Base-by-base conservation (phyloP, 345 rosid genomes). In the Eucalyptus guilfoylei region DNA sequence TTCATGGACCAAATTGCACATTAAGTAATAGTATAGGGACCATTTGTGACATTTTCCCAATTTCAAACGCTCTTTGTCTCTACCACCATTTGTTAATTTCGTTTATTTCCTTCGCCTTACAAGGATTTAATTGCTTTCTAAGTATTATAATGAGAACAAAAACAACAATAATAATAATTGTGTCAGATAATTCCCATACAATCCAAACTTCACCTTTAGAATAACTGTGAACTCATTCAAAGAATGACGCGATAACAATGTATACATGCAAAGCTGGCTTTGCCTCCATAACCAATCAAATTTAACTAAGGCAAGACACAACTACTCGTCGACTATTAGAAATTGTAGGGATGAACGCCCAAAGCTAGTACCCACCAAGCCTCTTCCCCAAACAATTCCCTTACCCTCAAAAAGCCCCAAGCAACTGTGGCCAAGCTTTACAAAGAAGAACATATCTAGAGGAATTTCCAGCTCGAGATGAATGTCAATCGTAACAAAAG, bases 251-350 rank as follows among this genome's bases (percentile, higher is more conserved):
- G 0, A 60, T 28, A 28, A 28, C 69, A 60, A 60, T 6, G 15
- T 6, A 28, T 3, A 60, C 69, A 28, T 12, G 32, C n/a, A n/a
- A n/a, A n/a, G n/a, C 16, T 8, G 28, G 32, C 16, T 28, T 1
- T 6, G 4, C 16, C 32, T 60, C 16, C 16, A 1, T 30, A 60
- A 60, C 32, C 16, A 28, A 13, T 60, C n/a, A 30, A 60, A 60
- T 28, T 60, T 26, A 32, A 28, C 32, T 28, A 6, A 9, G 8
- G 4, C 14, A 10, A 13, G 69, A 60, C 69, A 60, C 32, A 58
- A 10, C 13, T 11, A 58, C n/a, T 58, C n/a, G 0, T 58, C 1
- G 0, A 58, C 6, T 26, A 24, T 50, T 1, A 50, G 23, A 16
- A 50, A 50, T 50, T 55, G 30, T 24, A 23, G 12, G 69, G 16